Evolutionary conservation across 768 basidiomycete genomes (phyloP), one percentile per base, ranked within the genome.

Genomic region (Lactifluus volemus): DNA sequence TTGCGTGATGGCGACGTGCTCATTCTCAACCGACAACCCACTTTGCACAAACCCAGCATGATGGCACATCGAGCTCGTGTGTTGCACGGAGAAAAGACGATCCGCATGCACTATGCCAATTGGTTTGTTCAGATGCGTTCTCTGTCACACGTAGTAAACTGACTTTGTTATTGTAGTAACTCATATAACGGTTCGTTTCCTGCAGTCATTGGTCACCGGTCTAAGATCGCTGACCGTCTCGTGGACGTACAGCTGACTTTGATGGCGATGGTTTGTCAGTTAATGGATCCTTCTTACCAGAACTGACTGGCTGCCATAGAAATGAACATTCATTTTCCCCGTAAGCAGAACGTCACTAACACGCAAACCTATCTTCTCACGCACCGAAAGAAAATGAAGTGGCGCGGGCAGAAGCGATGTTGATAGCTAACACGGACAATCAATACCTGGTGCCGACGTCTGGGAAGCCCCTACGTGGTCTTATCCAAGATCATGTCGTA

Each of bases 251-350:
- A 88, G 87, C 92, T 68, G 92, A 96, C 73, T 96, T 96, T 68
- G 92, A 96, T 67, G 92, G 92, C 65, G 92, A 96, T 75, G 88
- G 88, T 86, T 63, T 68, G 17, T n/a, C 47, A 42, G 12, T 10
- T 67, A 55, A 39, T 48, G 17, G 49, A 48, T 38, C 41, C 15
- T 5, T 12, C 61, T 59, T 38, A 29, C 32, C 42, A 60, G 45
- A 58, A 50, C 60, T n/a, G 66, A 65, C 70, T 38, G 5, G 21
- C 41, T 60, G 57, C 58, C 29, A 63, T 65, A 92, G 96, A 99
- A 73, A 99, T 99, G 96, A 99, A 99, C 75, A 93, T 99, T 52
- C 97, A 99, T 77, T 99, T 99, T 68, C 95, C 97, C 67, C 96
- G 92, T 92, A 73, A 75, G 90, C 77, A 12, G 42, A 51, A 19